A percentile compares a stretch with the other conserved stretches of the same genome.
These are phyloP conservation scores for Arxiozyma slooffiae DNA, from an alignment of 1,139 yeast genomes.

Conservation along the genomic window DNA sequence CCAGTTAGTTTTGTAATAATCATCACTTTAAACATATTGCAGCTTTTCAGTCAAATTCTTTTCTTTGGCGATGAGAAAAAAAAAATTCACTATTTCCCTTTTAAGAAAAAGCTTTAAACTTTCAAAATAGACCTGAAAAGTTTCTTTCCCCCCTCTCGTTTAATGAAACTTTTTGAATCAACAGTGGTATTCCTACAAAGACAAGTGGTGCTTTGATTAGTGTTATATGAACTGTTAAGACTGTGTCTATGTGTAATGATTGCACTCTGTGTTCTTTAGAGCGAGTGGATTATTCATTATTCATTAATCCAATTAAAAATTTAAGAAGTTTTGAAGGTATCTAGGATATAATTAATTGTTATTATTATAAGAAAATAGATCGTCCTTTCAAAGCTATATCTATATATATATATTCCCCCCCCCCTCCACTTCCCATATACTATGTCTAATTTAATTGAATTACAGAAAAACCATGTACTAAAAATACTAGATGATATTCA, in stretches of 20 bases:
- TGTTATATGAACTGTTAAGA: neutral
- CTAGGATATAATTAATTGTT: neutral
- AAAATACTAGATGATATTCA: conserved; percentile 20
- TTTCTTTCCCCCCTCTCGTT: neutral
- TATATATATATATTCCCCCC: no score
- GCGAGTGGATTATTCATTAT: no score
- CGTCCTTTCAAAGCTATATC: neutral
- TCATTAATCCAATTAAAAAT: no score
- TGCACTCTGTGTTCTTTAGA: no score
- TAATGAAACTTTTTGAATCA: neutral
- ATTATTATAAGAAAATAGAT: neutral
- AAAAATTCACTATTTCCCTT: neutral
- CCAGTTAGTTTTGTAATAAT: no score
- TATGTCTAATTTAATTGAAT: conserved; percentile 27
- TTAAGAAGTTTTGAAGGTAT: neutral
- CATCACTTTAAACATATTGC: neutral
- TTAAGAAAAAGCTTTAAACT: neutral
- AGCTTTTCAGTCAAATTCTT: neutral
- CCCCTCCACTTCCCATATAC: neutral
- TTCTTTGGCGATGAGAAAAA: neutral
- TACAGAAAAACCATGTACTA: conserved; percentile 26
- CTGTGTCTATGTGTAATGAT: neutral
- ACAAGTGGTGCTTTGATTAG: no score
- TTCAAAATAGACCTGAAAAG: neutral
- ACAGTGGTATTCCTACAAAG: neutral